Percentiles rank a stretch among this genome's conserved stretches.
These are phyloP conservation scores for Neonectria neomacrospora DNA, from an alignment of 2,329 filamentous ascomycete species.

Conservation along the genomic window DNA sequence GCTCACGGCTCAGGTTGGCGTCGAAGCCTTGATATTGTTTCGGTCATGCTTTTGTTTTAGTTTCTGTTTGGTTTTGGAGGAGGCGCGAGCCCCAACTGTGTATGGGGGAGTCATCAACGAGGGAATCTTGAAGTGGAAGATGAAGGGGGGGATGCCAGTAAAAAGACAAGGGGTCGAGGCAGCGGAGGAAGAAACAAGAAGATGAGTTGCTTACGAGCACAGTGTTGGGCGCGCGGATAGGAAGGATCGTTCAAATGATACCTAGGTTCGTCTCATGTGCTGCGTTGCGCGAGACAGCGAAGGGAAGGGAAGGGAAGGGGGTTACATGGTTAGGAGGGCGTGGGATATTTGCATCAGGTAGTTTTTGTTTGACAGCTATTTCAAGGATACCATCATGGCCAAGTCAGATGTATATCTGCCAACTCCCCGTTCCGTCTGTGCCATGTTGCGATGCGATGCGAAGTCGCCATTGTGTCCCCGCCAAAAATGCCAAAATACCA, in stretches of 20 bases:
- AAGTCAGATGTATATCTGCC: background rate
- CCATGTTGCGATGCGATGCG: background rate
- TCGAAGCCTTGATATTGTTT: conserved; percentile 34
- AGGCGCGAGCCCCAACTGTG: conserved; percentile 28
- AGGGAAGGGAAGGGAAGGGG: background rate
- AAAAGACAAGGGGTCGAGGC: conserved; percentile 22
- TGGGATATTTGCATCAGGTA: conserved; percentile 21
- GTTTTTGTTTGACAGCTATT: conserved; percentile 23
- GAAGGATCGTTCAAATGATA: conserved; percentile 41
- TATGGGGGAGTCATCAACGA: background rate
- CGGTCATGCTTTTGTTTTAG: conserved; percentile 18
- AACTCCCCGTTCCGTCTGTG: background rate
- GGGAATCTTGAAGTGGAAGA: conserved; percentile 28
- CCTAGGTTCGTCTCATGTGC: conserved; percentile 37
- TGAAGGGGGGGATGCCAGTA: conserved; percentile 12
- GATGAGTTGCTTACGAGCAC: conserved; percentile 26
- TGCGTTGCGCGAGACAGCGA: conserved; percentile 11
- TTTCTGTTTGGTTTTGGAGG: conserved; percentile 30
- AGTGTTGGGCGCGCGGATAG: conserved; percentile 38
- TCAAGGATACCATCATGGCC: conserved; percentile 16
- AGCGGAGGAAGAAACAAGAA: conserved; percentile 4
- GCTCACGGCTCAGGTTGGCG: conserved; percentile 38
- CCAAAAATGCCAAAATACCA: background rate
- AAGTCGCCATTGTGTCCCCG: background rate
- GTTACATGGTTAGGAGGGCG: conserved; percentile 14